These are phyloP conservation scores for Neurospora sp. DNA, from an alignment of 495 filamentous ascomycete genomes.

Conservation along the genomic window DNA sequence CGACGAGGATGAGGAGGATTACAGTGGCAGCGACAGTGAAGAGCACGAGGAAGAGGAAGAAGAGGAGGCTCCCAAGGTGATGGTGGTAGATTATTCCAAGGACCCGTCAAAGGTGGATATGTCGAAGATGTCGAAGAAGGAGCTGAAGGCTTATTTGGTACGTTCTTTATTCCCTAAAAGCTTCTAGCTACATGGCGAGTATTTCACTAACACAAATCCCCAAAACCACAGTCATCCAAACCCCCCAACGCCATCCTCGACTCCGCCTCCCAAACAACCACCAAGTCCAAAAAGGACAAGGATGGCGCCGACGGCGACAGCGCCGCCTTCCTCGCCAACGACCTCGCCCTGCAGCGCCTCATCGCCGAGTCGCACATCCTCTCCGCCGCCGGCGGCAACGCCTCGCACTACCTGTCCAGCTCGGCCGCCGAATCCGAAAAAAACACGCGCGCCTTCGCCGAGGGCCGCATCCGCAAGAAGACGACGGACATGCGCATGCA, in stretches of 20 bases:
- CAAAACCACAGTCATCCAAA: conserved; percentile 35
- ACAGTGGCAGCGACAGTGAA: neutral
- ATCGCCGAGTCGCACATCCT: conserved; percentile 90
- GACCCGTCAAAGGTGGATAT: conserved; percentile 15
- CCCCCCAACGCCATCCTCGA: conserved; percentile 26
- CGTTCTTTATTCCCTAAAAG: neutral
- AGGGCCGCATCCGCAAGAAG: conserved; percentile 47
- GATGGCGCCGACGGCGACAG: conserved; percentile 35
- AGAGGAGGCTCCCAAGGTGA: conserved; percentile 22
- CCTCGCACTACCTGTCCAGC: conserved; percentile 25
- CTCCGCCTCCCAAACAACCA: conserved; percentile 9
- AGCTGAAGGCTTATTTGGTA: conserved; percentile 75
- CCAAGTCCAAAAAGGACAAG: conserved; percentile 24
- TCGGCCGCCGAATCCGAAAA: conserved; percentile 9
- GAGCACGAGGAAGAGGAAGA: conserved; percentile 12
- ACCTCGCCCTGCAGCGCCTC: conserved; percentile 81
- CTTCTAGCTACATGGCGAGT: neutral
- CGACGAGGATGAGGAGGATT: conserved; percentile 24
- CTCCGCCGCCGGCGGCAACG: conserved; percentile 51
- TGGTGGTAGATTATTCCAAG: conserved; percentile 57
- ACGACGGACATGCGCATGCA: conserved; percentile 75
- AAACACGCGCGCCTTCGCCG: conserved; percentile 22
- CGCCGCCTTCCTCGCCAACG: conserved; percentile 65
- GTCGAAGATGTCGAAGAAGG: conserved; percentile 49
- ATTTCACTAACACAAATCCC: conserved; percentile 22